A percentile compares a stretch with the other conserved stretches of the same genome.
These are phyloP conservation scores for Orbilia ellipsospora DNA, from an alignment of 2,329 filamentous ascomycete genomes.

Conservation along the genomic window DNA sequence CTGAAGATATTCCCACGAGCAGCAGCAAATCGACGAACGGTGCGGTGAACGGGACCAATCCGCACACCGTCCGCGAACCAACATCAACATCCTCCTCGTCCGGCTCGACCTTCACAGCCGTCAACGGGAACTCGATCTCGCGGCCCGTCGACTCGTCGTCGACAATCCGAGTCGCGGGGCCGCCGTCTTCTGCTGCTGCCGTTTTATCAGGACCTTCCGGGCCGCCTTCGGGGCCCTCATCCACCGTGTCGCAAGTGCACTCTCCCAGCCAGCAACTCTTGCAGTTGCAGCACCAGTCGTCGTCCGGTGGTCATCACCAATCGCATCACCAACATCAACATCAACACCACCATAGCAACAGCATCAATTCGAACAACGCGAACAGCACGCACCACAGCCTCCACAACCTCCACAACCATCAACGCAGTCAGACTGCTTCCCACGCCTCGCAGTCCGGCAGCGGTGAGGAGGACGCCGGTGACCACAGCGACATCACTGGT, in stretches of 20 bases:
- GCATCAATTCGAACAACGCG: constrained; percentile 9
- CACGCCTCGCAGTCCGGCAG: constrained; percentile 53
- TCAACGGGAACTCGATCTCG: constrained; percentile 47
- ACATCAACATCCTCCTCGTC: constrained; percentile 25
- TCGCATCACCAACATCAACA: constrained; percentile 28
- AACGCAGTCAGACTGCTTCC: constrained; percentile 52
- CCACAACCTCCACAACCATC: constrained; percentile 26
- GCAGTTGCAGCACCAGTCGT: constrained; percentile 23
- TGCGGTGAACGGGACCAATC: constrained; percentile 42
- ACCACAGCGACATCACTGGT: constrained; percentile 47
- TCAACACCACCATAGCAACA: constrained; percentile 30
- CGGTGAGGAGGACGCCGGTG: constrained; percentile 48
- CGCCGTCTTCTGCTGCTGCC: constrained; percentile 20
- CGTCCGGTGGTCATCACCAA: constrained; percentile 27
- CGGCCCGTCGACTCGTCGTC: constrained; percentile 37
- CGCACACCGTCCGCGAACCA: constrained; percentile 32
- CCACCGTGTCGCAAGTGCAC: constrained; percentile 19
- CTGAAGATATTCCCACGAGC: constrained; percentile 30
- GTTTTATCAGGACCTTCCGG: not conserved
- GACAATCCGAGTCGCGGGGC: constrained; percentile 30
- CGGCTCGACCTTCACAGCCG: constrained; percentile 50
- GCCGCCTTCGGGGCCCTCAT: not conserved
- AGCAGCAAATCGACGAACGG: constrained; percentile 52
- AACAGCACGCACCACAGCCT: constrained; percentile 20
- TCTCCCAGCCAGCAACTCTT: constrained; percentile 35